Evolutionary conservation across 2,329 filamentous ascomycete species (phyloP).

Genomic region (Beauveria pseudobassiana): DNA sequence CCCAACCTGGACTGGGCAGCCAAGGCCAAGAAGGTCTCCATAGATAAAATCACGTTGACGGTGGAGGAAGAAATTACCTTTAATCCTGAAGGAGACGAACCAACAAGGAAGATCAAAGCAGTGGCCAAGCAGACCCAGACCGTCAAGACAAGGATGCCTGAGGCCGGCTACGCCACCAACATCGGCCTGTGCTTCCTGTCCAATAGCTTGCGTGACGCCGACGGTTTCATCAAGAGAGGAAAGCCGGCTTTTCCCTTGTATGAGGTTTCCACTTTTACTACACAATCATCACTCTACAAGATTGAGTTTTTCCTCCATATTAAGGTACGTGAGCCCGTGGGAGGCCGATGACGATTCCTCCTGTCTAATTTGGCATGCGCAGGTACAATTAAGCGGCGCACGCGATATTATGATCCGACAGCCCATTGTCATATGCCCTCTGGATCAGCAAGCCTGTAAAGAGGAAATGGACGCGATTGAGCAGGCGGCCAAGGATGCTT

Average conservation of each 20-base stretch:
- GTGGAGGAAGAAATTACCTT: conserved; percentile 99
- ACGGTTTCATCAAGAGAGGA: conserved; percentile 78
- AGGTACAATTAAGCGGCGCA: conserved; percentile 84
- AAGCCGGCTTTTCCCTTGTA: conserved; percentile 87
- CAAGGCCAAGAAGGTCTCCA: conserved; percentile 87
- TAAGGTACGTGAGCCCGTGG: conserved; percentile 53
- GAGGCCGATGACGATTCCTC: background rate
- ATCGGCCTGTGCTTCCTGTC: conserved; percentile 84
- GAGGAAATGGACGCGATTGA: conserved; percentile 99
- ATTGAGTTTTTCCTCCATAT: conserved; percentile 95
- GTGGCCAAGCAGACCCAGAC: conserved; percentile 76
- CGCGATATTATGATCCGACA: conserved; percentile 84
- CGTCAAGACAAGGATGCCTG: conserved; percentile 78
- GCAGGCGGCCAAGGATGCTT: conserved; percentile 87
- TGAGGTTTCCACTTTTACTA: conserved; percentile 84
- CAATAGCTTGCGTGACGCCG: conserved; percentile 77
- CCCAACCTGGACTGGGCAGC: conserved; percentile 87
- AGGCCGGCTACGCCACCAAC: conserved; percentile 88
- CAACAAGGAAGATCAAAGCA: conserved; percentile 80
- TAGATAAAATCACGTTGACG: conserved; percentile 85
- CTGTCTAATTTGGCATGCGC: conserved; percentile 14
- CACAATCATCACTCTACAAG: conserved; percentile 89
- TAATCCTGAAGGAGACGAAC: conserved; percentile 95
- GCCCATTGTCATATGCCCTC: conserved; percentile 90
- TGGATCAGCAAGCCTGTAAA: conserved; percentile 92